Base-by-base conservation (phyloP, 2,329 filamentous ascomycete species). In the Penicillium polonicum region DNA sequence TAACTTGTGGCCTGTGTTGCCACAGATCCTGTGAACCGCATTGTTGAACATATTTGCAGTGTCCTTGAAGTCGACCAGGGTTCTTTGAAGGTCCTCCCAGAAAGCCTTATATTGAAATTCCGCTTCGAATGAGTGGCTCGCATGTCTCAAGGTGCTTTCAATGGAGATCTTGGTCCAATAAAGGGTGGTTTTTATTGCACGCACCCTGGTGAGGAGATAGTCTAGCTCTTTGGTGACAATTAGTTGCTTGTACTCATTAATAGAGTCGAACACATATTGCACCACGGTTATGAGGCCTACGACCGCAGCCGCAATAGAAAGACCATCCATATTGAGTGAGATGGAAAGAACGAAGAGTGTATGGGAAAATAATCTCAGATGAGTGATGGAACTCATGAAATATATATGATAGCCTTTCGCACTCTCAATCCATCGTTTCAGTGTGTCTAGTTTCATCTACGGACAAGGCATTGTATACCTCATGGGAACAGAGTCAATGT, bases 111-210 rank as follows among this genome's bases (percentile, higher is more conserved):
- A 9, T 29, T 10, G 9, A 10, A 29, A 10, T 2, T 29, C 9
- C 2, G 9, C 9, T 29, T 29, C 9, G 27, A 2, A 29, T 29
- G 27, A 29, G 27, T 2, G 27, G 27, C 27, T 29, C 27, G 8
- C 9, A 12, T 39, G 5, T 39, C 10, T 13, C 36, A 13, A 19
- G n/a, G 12, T 6, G 17, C 12, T 2, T 2, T 21, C n/a, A 39
- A 12, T 2, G 21, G n/a, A 2, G 19, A 0, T 13, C 5, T 4
- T 6, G 10, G 10, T 6, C 9, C 8, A 19, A 10, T 0, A 3
- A 9, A 21, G 10, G 2, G 10, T 19, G 10, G n/a, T 5, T 5
- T 9, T 19, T 12, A 21, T 10, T 5, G 1, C 4, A 19, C 13
- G n/a, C 10, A 4, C n/a, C 4, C 12, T 19, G 1, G 1, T 5